These are phyloP conservation scores for Ochetophila trinervis DNA, from an alignment of 306 rosid genomes.

Conservation along the genomic window DNA sequence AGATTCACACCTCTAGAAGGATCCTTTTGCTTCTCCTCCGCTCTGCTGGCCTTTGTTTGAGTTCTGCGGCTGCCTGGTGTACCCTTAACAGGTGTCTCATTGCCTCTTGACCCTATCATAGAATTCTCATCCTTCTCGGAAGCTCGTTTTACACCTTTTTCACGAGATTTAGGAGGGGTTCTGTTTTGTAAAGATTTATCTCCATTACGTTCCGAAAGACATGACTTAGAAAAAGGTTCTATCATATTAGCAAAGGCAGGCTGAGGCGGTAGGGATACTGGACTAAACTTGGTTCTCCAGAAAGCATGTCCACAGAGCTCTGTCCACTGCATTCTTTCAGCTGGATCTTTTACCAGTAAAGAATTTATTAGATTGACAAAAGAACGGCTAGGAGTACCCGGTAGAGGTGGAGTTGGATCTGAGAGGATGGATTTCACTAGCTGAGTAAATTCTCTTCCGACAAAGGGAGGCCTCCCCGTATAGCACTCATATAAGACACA, in stretches of 20 bases:
- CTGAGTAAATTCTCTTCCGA: constrained; percentile 89
- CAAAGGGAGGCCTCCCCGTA: constrained; percentile 89
- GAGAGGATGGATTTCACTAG: constrained; percentile 86
- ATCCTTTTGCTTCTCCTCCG: constrained; percentile 65
- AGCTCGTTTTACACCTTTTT: constrained; percentile 63
- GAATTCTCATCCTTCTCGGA: constrained; percentile 73
- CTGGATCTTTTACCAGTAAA: constrained; percentile 87
- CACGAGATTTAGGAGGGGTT: constrained; percentile 81
- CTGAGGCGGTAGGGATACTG: constrained; percentile 70
- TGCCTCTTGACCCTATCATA: constrained; percentile 47
- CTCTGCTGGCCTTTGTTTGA: constrained; percentile 68
- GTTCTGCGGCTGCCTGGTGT: constrained; percentile 63
- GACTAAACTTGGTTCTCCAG: constrained; percentile 68
- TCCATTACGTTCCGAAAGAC: constrained; percentile 75
- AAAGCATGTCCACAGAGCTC: constrained; percentile 92
- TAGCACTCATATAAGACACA: constrained; percentile 93
- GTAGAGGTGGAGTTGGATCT: constrained; percentile 86
- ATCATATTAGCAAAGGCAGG: constrained; percentile 88
- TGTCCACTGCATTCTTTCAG: constrained; percentile 88
- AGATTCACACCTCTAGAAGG: constrained; percentile 71
- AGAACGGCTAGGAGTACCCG: constrained; percentile 88
- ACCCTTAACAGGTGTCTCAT: constrained; percentile 69
- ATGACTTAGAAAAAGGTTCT: constrained; percentile 59
- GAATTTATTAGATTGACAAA: constrained; percentile 84
- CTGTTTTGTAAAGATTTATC: constrained; percentile 63